These are phyloP conservation scores for Globisporangium paddicum DNA, from an alignment of 352 stramenopile genomes.

Conservation along the genomic window DNA sequence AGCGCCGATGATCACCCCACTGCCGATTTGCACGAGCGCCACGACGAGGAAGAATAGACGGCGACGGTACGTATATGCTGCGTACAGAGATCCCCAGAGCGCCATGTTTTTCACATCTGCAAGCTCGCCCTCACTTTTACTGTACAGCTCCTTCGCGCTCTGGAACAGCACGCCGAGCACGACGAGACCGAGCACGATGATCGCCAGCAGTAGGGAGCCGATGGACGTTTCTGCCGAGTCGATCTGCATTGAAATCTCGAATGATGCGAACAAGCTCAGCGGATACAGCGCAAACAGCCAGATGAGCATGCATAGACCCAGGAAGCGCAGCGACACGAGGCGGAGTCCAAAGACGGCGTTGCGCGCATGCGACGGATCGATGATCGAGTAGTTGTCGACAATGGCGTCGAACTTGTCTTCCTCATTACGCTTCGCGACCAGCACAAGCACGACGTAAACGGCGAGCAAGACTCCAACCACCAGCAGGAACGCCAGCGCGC, in stretches of 20 bases:
- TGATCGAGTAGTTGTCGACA: constrained; percentile 29
- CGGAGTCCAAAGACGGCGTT: constrained; percentile 36
- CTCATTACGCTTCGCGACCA: constrained; percentile 54
- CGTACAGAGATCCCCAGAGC: constrained; percentile 58
- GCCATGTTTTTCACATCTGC: constrained; percentile 47
- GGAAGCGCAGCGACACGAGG: constrained; percentile 50
- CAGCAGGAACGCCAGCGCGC: constrained; percentile 37
- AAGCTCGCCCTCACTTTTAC: constrained; percentile 45
- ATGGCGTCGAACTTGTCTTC: constrained; percentile 39
- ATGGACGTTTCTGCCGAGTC: constrained; percentile 20
- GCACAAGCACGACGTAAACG: constrained; percentile 41
- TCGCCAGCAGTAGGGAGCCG: constrained; percentile 28
- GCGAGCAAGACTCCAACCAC: constrained; percentile 26
- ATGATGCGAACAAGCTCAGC: constrained; percentile 53
- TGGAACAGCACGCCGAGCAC: constrained; percentile 38
- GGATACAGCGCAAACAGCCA: constrained; percentile 64
- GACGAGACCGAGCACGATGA: constrained; percentile 38
- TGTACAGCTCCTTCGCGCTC: constrained; percentile 31
- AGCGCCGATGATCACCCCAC: constrained; percentile 47
- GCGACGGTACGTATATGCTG: constrained; percentile 50
- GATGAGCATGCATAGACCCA: constrained; percentile 55
- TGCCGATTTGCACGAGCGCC: constrained; percentile 44
- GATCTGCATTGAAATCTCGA: constrained; percentile 70
- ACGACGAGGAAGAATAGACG: constrained; percentile 65
- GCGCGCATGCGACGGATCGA: constrained; percentile 7